Base-by-base conservation (phyloP, 2,329 filamentous ascomycete species). In the Microdochium nivale region DNA sequence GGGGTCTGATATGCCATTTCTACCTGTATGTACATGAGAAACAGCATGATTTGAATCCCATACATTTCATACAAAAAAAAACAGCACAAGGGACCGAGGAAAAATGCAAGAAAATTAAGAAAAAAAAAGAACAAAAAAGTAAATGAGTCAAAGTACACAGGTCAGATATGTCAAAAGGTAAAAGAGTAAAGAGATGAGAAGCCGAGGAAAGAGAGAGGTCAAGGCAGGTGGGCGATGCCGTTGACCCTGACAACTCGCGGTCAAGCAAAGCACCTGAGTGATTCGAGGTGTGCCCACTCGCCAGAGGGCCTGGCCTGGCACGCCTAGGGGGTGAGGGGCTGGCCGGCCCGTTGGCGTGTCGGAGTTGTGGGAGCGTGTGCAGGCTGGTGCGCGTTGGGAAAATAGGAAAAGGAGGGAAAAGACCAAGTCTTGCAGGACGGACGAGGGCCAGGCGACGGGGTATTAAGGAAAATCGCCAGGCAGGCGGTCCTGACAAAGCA, bases 361-460 rank as follows among this genome's bases (percentile, higher is more conserved):
- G 35, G 35, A 19, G 14, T 30, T 11, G 35, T 16, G 7, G 5
- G 35, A 40, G 7, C 19, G 35, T 16, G 14, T 33, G 32, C 32
- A 16, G 5, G 35, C 35, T 7, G 40, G 19, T 11, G 40, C 40
- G 16, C 40, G 40, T 24, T 14, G 33, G 14, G 33, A 23, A 19
- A 23, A 19, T 23, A 19, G 40, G n/a, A 44, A 13, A 44, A 24
- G 23, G 21, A 19, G 19, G 40, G 40, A 44, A 44, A 44, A 19
- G 40, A 23, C 40, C 19, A 23, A 23, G 40, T 23, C 7, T 11
- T 11, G 19, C 3, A 19, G 40, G 40, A 44, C 40, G 19, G 40
- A 44, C n/a, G 40, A 44, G 40, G 40, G 40, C 40, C 40, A 37
- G 40, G 40, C 40, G 40, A 44, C 40, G 40, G 40, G 40, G 40